A percentile compares a stretch with the other conserved stretches of the same genome.
Evolutionary conservation across 306 rosid species (phyloP).

Genomic region (Lathyrus sativus): DNA sequence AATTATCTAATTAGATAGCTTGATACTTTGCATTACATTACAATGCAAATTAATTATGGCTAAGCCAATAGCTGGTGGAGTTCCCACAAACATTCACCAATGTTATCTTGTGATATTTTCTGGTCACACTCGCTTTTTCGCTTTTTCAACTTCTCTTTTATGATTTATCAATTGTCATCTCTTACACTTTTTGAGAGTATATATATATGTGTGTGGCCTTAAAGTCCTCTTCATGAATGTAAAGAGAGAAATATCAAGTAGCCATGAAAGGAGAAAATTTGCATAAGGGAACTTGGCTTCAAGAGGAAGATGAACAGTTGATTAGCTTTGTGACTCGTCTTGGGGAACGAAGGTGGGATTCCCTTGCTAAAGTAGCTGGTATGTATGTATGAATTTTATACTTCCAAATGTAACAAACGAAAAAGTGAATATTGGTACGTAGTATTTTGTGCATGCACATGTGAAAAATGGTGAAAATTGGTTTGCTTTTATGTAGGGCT

Average conservation of each 20-base stretch:
- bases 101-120: constrained; percentile 48
- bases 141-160: constrained; percentile 36
- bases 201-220: constrained; percentile 29
- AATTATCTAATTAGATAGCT: constrained; percentile 44
- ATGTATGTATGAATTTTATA: neutral
- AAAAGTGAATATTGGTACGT: neutral
- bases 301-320: constrained; percentile 73
- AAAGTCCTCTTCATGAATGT: constrained; percentile 16
- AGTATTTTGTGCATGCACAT: constrained; percentile 17
- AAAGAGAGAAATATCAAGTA: constrained; percentile 24
- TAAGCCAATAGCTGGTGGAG: constrained; percentile 58
- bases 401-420: too few species aligned
- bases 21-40: constrained; percentile 21
- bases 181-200: constrained; percentile 26
- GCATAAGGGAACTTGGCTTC: constrained; percentile 71
- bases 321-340: constrained; percentile 48
- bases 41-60: constrained; percentile 23
- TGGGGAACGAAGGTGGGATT: constrained; percentile 72
- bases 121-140: constrained; percentile 37
- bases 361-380: constrained; percentile 75
- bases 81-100: constrained; percentile 56
- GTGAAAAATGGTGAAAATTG: constrained; percentile 2
- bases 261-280: constrained; percentile 46
- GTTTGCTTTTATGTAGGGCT: constrained; percentile 46
- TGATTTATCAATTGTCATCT: constrained; percentile 15